A percentile compares a stretch with the other conserved stretches of the same genome.
These are phyloP conservation scores for Umbelopsis isabellina DNA, from an alignment of 192 early-diverging fungal species.

Conservation along the genomic window DNA sequence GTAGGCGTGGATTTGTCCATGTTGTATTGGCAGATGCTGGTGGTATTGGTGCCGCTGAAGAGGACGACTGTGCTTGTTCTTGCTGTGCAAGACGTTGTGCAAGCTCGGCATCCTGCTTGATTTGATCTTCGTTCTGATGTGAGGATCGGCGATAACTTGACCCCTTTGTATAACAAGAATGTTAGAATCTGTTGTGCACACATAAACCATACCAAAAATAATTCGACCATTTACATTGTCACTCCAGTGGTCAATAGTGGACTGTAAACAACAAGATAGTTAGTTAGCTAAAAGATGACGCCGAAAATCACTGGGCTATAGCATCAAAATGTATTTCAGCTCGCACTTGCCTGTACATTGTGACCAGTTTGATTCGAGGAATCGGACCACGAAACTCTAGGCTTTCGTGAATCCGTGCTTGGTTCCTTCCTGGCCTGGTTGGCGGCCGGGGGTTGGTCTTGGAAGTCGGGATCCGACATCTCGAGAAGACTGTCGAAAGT, in stretches of 20 bases:
- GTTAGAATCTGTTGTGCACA: no score
- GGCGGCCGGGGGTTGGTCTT: not conserved
- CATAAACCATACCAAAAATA: no score
- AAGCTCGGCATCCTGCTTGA: constrained; percentile 10
- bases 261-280: not conserved
- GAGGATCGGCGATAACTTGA: not conserved
- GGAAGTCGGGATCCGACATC: constrained; percentile 17
- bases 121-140: not conserved
- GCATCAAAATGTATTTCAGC: no score
- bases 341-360: not conserved
- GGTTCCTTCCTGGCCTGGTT: not conserved
- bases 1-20: not conserved
- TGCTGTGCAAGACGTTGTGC: not conserved
- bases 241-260: constrained; percentile 8
- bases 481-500: not conserved
- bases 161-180: not conserved
- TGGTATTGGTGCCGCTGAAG: not conserved
- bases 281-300: not conserved
- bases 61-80: not conserved
- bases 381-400: not conserved
- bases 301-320: not conserved
- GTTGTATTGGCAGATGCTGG: not conserved
- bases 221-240: not conserved
- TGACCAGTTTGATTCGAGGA: not conserved
- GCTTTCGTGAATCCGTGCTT: no score